Conservation (phyloP, 2,329 filamentous ascomycete genomes). For the Fusarium keratoplasticum region DNA sequence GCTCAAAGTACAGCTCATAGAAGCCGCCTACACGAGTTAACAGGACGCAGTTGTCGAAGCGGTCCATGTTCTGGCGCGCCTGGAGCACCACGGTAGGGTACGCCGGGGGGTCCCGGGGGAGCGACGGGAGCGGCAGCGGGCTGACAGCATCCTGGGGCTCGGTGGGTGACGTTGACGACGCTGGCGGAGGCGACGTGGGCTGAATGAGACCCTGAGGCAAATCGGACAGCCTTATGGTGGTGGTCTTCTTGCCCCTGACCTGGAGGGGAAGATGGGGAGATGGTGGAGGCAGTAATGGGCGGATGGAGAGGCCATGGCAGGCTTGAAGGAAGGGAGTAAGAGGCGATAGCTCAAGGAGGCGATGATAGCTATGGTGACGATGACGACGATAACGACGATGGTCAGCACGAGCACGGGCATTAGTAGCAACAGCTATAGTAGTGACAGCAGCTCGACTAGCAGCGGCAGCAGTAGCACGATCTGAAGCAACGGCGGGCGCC, state of each 20-base stretch:
- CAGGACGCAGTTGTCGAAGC: conserved; percentile 90
- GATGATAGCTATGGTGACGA: conserved; percentile 9
- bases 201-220: conserved; percentile 65
- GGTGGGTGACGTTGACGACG: conserved; percentile 30
- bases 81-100: conserved; percentile 94
- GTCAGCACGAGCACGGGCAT: not conserved
- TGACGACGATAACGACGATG: conserved; percentile 1
- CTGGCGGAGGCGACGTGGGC: conserved; percentile 28
- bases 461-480: conserved; percentile 7
- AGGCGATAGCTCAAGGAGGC: not conserved
- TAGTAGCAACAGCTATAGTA: not conserved
- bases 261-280: conserved; percentile 39
- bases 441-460: not conserved
- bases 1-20: conserved; percentile 97
- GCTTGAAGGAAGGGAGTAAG: not conserved
- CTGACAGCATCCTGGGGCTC: conserved; percentile 17
- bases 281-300: conserved; percentile 34
- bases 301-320: conserved; percentile 25
- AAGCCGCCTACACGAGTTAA: conserved; percentile 94
- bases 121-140: conserved; percentile 47
- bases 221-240: conserved; percentile 65
- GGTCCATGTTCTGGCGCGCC: conserved; percentile 88
- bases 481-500: conserved; percentile 5
- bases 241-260: conserved; percentile 65
- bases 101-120: conserved; percentile 58